phyloP scores from a whole-genome alignment of 108 stramenopile species.

The Cylindrotheca closterium region DNA sequence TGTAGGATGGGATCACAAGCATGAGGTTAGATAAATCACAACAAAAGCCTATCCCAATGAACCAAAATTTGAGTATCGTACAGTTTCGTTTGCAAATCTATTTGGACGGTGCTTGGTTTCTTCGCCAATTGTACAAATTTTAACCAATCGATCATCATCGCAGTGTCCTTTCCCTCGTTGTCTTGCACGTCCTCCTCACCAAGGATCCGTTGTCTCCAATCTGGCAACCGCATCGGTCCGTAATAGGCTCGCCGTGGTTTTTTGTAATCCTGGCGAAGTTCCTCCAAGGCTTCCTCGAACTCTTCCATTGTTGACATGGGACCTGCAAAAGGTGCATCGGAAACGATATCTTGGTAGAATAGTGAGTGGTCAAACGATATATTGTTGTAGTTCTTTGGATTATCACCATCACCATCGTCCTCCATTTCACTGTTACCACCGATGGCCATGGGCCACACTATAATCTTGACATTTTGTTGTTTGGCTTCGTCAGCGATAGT shows the following conservation, averaged over 20 bases:
- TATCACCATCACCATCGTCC: no score
- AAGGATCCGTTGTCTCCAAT: constrained; percentile 32
- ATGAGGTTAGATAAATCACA: not conserved
- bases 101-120: constrained; percentile 48
- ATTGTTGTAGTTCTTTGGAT: not conserved
- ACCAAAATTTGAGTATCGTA: no score
- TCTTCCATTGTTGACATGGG: constrained; percentile 1
- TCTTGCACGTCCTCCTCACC: not conserved
- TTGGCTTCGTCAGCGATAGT: constrained; percentile 48
- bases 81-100: constrained; percentile 61
- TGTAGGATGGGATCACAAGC: not conserved
- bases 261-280: constrained; percentile 14
- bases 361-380: constrained; percentile 8
- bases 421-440: not conserved
- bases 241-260: constrained; percentile 31
- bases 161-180: constrained; percentile 25
- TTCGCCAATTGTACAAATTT: constrained; percentile 48
- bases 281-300: constrained; percentile 19
- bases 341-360: constrained; percentile 21
- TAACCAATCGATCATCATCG: constrained; percentile 72
- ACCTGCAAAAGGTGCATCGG: constrained; percentile 4
- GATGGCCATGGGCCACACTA: constrained; percentile 49
- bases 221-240: constrained; percentile 63
- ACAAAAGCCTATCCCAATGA: no score
- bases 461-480: constrained; percentile 51